Evolutionary conservation across 2,329 filamentous ascomycete species (phyloP), one percentile per base, ranked within the genome.

Genomic region (Fusarium cyanostomum): DNA sequence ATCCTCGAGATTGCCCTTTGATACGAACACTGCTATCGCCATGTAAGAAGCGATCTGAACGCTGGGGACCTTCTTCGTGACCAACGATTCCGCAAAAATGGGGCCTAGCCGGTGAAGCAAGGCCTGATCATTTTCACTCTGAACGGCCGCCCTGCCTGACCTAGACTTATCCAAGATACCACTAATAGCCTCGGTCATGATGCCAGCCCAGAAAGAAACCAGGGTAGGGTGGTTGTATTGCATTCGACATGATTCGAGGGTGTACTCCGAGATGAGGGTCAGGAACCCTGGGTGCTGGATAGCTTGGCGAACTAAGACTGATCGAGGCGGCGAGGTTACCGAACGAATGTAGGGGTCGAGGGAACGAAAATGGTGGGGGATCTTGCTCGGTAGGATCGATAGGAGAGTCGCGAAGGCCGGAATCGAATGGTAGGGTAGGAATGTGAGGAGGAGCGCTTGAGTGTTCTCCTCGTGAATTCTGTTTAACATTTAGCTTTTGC

Each of bases 401-500:
- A 99, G 82, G 8, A 98, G 82, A 2, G 92, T 94, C 42, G 90
- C 83, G 75, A 99, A 99, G 12, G 92, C 87, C 7, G 91, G 91
- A 28, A 92, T 90, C 8, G 89, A 88, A 75, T 99, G 94, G 77
- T 97, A 98, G 2, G 95, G 95, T 6, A 99, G 83, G 75, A 98
- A 98, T 3, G 94, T 92, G 66, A 94, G 85, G 38, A 98, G 81
- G 12, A 97, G 80, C 30, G 84, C 85, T 4, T 86, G 81, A 5
- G 92, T 94, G 76, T 97, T 98, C 78, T 93, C 89, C 75, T 98
- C 92, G 74, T 99, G 95, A 48, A 96, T 88, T 68, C 94, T 96
- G 68, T 37, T 9, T 8, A 42, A 46, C 31, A 21, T 53, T 67
- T 57, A 57, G 49, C 35, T 12, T 43, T 8, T n/a, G 21, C 24